Base-by-base conservation (phyloP, 2,329 filamentous ascomycete species). In the Colletotrichum orbiculare region DNA sequence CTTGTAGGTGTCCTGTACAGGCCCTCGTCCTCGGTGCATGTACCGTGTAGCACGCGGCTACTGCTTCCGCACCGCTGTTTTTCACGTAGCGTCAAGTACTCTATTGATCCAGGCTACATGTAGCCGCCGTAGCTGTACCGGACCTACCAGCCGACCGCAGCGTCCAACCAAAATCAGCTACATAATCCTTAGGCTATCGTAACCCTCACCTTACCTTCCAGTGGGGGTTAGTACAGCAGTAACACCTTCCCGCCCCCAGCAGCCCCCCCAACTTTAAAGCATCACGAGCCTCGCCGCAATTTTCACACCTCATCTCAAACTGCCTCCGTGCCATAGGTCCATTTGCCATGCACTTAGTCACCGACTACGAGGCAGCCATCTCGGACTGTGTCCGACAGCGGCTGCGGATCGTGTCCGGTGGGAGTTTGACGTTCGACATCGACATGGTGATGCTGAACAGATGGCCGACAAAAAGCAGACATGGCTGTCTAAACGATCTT, bases 301-400 rank as follows among this genome's bases (percentile, higher is more conserved):
- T 65, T 65, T 65, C 58, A 61, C 50, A 46, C 57, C 46, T 65
- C 62, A 52, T 65, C 62, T 65, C 57, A 65, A 65, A 65, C 57
- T 45, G 57, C 57, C 60, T 45, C 62, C 50, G 62, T 65, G 57
- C 57, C 46, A 61, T 56, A 58, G 45, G 50, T 61, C 52, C 52
- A 65, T 55, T 56, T 50, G 8, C 17, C 25, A 45, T 52, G 34
- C n/a, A 46, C 45, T 65, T 64, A 64, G 61, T 64, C 56, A 64
- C 43, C 17, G 13, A 13, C 56, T 39, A 13, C n/a, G 25, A 33
- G 41, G 43, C 46, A 35, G 49, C 37, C 43, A 34, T 12, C 37
- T 45, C 35, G 54, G 54, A 48, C 54, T 37, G 45, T 56, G 53
- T 56, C 53, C 53, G 53, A 43, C 41, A 34, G 6, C n/a, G 9